A percentile compares a stretch with the other conserved stretches of the same genome.
These are phyloP conservation scores for Sphagnum contortum DNA, from an alignment of 225 moss, liverwort and hornwort species.

Conservation along the genomic window DNA sequence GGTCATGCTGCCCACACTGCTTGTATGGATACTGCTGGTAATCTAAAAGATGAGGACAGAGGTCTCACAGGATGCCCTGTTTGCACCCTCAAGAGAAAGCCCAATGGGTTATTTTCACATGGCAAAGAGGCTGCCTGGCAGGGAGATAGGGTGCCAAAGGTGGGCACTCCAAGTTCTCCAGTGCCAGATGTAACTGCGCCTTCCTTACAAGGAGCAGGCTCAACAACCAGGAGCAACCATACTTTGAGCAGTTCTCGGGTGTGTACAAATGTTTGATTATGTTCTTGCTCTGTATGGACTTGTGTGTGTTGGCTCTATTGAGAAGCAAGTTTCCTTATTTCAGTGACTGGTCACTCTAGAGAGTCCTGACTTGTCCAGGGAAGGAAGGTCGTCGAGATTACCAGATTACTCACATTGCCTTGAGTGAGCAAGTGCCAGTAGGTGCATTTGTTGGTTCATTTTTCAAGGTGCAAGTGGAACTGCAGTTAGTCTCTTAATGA, in stretches of 20 bases:
- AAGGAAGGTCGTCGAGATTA: neutral
- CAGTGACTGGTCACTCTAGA: too few relatives aligned
- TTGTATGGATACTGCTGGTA: conserved; percentile 26
- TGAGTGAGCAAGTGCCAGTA: too few relatives aligned
- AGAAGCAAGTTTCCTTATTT: too few relatives aligned
- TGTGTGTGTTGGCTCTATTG: neutral
- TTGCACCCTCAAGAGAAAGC: conserved; percentile 42
- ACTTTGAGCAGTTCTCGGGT: conserved; percentile 27
- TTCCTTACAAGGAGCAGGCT: conserved; percentile 27
- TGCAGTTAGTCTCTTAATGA: neutral
- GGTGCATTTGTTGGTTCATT: too few relatives aligned
- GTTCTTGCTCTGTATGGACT: neutral
- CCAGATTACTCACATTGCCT: neutral
- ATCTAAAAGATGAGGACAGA: conserved; percentile 13
- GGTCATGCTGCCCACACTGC: conserved; percentile 80
- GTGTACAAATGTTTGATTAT: conserved; percentile 1
- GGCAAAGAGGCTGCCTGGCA: conserved; percentile 19
- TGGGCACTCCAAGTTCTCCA: conserved; percentile 10
- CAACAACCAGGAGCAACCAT: conserved; percentile 20
- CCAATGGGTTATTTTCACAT: conserved; percentile 17
- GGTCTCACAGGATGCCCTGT: conserved; percentile 34
- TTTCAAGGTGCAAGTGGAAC: too few relatives aligned
- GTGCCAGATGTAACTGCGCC: conserved; percentile 11
- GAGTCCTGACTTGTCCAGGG: too few relatives aligned
- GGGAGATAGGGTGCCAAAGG: conserved; percentile 8